Conservation (phyloP, 1,284 basidiomycete species). For the Microbotryomycetes sp. region DNA sequence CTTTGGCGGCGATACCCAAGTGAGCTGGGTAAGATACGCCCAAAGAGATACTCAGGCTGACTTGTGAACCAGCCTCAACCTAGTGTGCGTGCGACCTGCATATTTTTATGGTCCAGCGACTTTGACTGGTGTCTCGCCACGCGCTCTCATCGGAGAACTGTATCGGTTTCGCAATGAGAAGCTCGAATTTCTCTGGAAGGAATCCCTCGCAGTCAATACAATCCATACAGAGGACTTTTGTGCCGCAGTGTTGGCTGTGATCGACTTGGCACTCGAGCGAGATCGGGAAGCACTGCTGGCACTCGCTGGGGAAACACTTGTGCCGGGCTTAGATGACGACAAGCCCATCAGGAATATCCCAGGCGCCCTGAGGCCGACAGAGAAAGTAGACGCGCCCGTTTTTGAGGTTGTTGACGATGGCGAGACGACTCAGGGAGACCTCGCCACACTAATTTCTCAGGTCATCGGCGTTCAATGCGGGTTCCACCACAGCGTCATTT, state of each 20-base stretch:
- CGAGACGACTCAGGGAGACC: slow-evolving; percentile 14
- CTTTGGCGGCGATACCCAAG: slow-evolving; percentile 10
- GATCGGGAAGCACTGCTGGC: not conserved
- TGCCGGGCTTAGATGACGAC: slow-evolving; percentile 8
- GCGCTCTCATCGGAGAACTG: slow-evolving; percentile 15
- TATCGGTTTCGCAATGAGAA: slow-evolving; percentile 20
- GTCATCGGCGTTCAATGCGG: slow-evolving; percentile 20
- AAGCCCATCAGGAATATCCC: slow-evolving; percentile 5
- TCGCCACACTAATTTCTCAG: slow-evolving; percentile 10
- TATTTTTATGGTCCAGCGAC: slow-evolving; percentile 15
- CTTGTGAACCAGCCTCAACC: slow-evolving; percentile 18
- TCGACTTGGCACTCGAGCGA: slow-evolving; percentile 4
- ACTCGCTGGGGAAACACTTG: slow-evolving; percentile 2
- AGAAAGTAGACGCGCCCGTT: slow-evolving; percentile 6
- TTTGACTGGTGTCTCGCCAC: slow-evolving; percentile 16
- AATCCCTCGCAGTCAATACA: slow-evolving; percentile 18
- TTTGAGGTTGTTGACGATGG: slow-evolving; percentile 22
- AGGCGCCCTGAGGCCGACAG: slow-evolving; percentile 3
- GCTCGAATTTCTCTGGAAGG: slow-evolving; percentile 25
- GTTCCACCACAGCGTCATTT: slow-evolving; percentile 19
- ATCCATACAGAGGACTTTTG: slow-evolving; percentile 13
- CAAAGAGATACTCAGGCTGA: too few species aligned
- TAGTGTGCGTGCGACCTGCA: slow-evolving; percentile 19
- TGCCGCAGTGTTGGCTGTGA: slow-evolving; percentile 1
- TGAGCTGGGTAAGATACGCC: not conserved